phyloP scores from a whole-genome alignment of 768 basidiomycete genomes.

The Krasilnikovozyma curviuscula region DNA sequence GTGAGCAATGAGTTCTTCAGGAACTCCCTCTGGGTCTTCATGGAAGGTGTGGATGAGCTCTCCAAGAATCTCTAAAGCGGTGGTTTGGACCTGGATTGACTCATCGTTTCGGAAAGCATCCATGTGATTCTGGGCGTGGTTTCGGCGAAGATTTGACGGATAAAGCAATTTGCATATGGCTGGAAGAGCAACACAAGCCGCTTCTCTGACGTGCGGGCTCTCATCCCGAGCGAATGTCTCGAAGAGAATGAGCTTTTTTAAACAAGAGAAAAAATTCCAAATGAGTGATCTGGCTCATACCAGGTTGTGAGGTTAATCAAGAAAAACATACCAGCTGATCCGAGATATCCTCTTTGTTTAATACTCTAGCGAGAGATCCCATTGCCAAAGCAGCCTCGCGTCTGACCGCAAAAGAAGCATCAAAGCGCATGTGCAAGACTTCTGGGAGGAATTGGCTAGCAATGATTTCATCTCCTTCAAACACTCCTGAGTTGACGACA shows the following conservation, averaged over 20 bases:
- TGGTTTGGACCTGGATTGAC: slow-evolving; percentile 48
- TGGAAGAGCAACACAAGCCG: slow-evolving; percentile 66
- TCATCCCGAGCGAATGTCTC: slow-evolving; percentile 47
- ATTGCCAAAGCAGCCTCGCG: slow-evolving; percentile 73
- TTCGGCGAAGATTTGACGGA: slow-evolving; percentile 36
- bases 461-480: slow-evolving; percentile 10
- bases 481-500: slow-evolving; percentile 37
- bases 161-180: slow-evolving; percentile 49
- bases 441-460: slow-evolving; percentile 16
- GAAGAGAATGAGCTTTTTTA: slow-evolving; percentile 54
- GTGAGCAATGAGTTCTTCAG: slow-evolving; percentile 49
- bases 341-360: slow-evolving; percentile 51
- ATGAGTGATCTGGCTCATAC: too few species aligned
- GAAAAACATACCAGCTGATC: slow-evolving; percentile 15
- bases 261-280: neutral
- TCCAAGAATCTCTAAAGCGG: slow-evolving; percentile 67
- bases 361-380: slow-evolving; percentile 69
- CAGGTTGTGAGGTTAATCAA: neutral
- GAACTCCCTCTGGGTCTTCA: slow-evolving; percentile 35
- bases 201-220: slow-evolving; percentile 68
- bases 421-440: slow-evolving; percentile 16
- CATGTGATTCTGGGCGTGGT: slow-evolving; percentile 48
- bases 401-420: slow-evolving; percentile 45
- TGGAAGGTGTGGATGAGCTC: slow-evolving; percentile 74
- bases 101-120: slow-evolving; percentile 45